Base-by-base conservation (phyloP, 164 flowering plant genomes). In the Piper longum region DNA sequence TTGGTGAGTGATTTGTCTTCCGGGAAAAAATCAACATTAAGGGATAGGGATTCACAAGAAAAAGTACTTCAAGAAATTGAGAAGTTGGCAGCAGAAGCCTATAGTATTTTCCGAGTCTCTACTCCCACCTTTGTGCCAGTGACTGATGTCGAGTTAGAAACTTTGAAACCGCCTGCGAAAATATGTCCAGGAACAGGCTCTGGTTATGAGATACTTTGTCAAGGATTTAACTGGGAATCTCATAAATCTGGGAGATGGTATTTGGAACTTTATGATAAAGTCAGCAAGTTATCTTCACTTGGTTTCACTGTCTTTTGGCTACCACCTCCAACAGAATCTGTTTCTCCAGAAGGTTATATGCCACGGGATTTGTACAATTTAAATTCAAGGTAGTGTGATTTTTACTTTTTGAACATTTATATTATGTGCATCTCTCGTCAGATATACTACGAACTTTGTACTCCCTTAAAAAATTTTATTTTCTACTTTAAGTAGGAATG, bases 261-360 rank as follows among this genome's bases (percentile, higher is more conserved):
- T 70, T 52, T 70, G 83, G 91, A 87, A 62, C 85, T 93, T 51
- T 73, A 74, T 66, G 85, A 80, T 54, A 93, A 82, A 76, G 88
- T 80, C 56, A 65, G 71, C 16, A 83, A 87, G 63, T 71, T 93
- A 73, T 70, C 93, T 62, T 82, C 89, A 14, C 86, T 90, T 74
- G 99, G 99, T 70, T 83, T 90, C 67, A 85, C 93, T 56, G 76
- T 85, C 42, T 58, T 88, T 63, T 90, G 97, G 99, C 71, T 88
- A 72, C 99, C 99, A 18, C 99, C 99, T 39, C 96, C 99, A 45
- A 93, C 99, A 62, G 95, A 84, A 57, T 93, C 97, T 51, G 96
- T 93, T 57, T 90, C 99, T 72, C 96, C 96, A 60, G 97, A 93
- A 81, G 99, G 99, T 43, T 93, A 93, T 82, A 90, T 93, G 99